Evolutionary conservation across 441 rosid genomes (phyloP).

Genomic region (Brassica balearica): DNA sequence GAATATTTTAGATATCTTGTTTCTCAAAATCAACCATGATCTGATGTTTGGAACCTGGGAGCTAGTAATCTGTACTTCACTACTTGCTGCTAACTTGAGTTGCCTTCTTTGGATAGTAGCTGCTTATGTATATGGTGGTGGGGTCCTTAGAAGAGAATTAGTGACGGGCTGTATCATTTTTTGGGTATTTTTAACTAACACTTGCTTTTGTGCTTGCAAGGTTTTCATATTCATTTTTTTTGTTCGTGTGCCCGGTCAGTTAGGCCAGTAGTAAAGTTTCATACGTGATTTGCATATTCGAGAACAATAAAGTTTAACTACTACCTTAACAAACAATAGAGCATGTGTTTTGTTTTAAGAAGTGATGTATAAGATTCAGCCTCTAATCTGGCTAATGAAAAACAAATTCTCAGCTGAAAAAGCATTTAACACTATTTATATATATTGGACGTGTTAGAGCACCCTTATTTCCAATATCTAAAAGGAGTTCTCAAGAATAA

Average conservation of each 20-base stretch:
- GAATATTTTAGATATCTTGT: neutral
- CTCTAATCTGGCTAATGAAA: slow-evolving; percentile 7
- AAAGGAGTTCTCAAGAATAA: no score
- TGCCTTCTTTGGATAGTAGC: slow-evolving; percentile 1
- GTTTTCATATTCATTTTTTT: neutral
- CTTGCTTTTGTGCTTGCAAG: slow-evolving; percentile 22
- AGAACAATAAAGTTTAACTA: slow-evolving; percentile 2
- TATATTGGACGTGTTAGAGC: no score
- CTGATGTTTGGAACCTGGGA: slow-evolving; percentile 17
- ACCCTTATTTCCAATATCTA: no score
- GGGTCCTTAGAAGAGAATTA: slow-evolving; percentile 34
- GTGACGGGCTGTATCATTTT: neutral
- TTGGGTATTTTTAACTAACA: slow-evolving; percentile 21
- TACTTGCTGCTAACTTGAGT: neutral
- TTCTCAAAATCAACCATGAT: neutral
- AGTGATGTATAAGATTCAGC: slow-evolving; percentile 12
- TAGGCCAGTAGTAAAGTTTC: neutral
- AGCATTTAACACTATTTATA: neutral
- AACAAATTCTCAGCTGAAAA: neutral
- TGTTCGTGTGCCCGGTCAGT: slow-evolving; percentile 26
- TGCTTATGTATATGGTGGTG: slow-evolving; percentile 34
- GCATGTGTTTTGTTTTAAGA: neutral
- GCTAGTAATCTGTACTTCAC: neutral
- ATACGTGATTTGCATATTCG: neutral
- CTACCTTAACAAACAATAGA: neutral